Evolutionary conservation across 1,284 basidiomycete genomes (phyloP).

Genomic region (Leccinum subrobustum): DNA sequence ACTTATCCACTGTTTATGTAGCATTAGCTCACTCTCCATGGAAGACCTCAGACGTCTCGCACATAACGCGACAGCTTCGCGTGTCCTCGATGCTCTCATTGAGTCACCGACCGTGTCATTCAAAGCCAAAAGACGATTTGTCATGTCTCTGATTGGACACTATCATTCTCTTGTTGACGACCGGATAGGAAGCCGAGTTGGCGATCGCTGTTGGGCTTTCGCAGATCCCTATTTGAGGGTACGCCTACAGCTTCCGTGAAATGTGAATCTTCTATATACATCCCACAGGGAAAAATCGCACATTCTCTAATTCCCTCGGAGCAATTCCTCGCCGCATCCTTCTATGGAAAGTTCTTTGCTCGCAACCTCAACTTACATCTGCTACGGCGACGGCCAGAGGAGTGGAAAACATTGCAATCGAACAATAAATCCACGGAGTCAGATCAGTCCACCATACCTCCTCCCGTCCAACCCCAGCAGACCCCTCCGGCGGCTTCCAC

Average conservation of each 20-base stretch:
- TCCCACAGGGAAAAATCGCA: conserved; percentile 84
- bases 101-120: conserved; percentile 65
- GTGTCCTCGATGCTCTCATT: conserved; percentile 78
- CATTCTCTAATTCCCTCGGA: conserved; percentile 73
- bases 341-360: conserved; percentile 85
- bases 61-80: conserved; percentile 74
- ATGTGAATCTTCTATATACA: conserved; percentile 9
- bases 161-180: conserved; percentile 83
- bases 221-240: conserved; percentile 91
- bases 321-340: conserved; percentile 67
- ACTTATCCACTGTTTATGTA: conserved; percentile 32
- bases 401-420: conserved; percentile 72
- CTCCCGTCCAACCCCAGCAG: conserved; percentile 1
- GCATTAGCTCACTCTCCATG: conserved; percentile 58
- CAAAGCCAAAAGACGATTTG: conserved; percentile 70
- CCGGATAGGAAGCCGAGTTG: conserved; percentile 84
- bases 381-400: conserved; percentile 73
- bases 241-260: conserved; percentile 20
- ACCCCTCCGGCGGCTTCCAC: neutral
- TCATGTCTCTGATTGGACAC: conserved; percentile 72
- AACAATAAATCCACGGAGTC: conserved; percentile 17
- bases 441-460: conserved; percentile 5
- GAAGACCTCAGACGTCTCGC: conserved; percentile 67
- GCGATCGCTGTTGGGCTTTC: conserved; percentile 82
- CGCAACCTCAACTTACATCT: conserved; percentile 78